A percentile compares a stretch with the other conserved stretches of the same genome.
These are phyloP conservation scores for Hymenoscyphus infarciens DNA, from an alignment of 2,329 filamentous ascomycete species.

Conservation along the genomic window DNA sequence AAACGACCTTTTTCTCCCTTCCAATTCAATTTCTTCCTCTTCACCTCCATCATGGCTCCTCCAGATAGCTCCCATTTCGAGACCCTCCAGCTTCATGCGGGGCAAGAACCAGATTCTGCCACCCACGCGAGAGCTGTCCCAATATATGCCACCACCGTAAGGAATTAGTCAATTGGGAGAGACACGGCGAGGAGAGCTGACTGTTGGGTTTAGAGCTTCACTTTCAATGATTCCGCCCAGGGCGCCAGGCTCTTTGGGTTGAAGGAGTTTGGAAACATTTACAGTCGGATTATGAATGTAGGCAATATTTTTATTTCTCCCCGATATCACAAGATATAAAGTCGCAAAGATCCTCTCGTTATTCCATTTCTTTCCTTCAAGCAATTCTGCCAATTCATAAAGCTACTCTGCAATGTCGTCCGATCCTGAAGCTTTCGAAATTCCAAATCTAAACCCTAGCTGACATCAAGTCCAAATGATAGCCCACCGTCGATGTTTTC, in stretches of 20 bases:
- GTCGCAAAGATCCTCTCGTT: not conserved
- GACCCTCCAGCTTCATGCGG: slow-evolving; percentile 82
- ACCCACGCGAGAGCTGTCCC: slow-evolving; percentile 90
- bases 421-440: not conserved
- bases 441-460: slow-evolving; percentile 4
- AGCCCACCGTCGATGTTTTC: slow-evolving; percentile 93
- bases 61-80: slow-evolving; percentile 62
- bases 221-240: slow-evolving; percentile 94
- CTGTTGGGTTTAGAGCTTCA: slow-evolving; percentile 61
- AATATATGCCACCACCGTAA: slow-evolving; percentile 86
- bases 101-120: slow-evolving; percentile 74
- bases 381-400: not conserved
- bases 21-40: slow-evolving; percentile 3
- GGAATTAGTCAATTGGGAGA: slow-evolving; percentile 2
- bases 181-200: not conserved
- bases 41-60: slow-evolving; percentile 26
- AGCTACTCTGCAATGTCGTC: not conserved
- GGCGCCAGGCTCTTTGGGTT: slow-evolving; percentile 93
- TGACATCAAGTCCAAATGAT: slow-evolving; percentile 9
- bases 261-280: slow-evolving; percentile 94
- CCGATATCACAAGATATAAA: too few relatives aligned
- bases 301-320: not conserved
- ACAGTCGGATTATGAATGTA: slow-evolving; percentile 93
- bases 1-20: not conserved
- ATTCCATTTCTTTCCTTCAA: not conserved